Conservation (phyloP, 441 rosid genomes). For the Manihot esculenta region DNA sequence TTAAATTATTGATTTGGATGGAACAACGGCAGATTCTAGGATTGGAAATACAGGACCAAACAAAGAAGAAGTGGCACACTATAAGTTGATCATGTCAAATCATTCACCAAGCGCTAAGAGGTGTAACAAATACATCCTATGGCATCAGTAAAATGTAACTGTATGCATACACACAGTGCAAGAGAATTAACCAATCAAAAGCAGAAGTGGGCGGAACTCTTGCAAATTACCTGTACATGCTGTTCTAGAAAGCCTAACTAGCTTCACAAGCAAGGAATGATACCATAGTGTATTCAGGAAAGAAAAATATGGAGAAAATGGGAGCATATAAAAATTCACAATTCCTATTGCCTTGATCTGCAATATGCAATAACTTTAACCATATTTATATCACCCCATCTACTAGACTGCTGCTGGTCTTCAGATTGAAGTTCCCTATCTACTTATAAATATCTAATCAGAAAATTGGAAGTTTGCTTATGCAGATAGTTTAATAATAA, state of each 20-base stretch:
- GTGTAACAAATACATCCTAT: slow-evolving; percentile 1
- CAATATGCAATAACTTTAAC: not conserved
- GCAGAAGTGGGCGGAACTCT: not conserved
- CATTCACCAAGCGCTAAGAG: not conserved
- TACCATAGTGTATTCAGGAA: not conserved
- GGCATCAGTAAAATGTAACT: not conserved
- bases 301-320: not conserved
- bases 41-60: slow-evolving; percentile 9
- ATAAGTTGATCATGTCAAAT: not conserved
- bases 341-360: not conserved
- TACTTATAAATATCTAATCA: not conserved
- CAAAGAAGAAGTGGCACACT: not conserved
- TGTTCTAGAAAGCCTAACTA: not conserved
- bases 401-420: not conserved
- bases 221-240: not conserved
- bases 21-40: slow-evolving; percentile 10
- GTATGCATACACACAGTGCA: not conserved
- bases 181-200: not conserved
- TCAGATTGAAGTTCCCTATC: not conserved
- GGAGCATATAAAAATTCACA: slow-evolving; percentile 2
- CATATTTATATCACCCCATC: slow-evolving; percentile 1
- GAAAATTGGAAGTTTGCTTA: not conserved
- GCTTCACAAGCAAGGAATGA: slow-evolving; percentile 1
- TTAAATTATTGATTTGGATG: slow-evolving; percentile 16
- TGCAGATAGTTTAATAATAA: not conserved